phyloP scores from a whole-genome alignment of 2,329 filamentous ascomycete genomes.

The Hirsutella thompsonii region DNA sequence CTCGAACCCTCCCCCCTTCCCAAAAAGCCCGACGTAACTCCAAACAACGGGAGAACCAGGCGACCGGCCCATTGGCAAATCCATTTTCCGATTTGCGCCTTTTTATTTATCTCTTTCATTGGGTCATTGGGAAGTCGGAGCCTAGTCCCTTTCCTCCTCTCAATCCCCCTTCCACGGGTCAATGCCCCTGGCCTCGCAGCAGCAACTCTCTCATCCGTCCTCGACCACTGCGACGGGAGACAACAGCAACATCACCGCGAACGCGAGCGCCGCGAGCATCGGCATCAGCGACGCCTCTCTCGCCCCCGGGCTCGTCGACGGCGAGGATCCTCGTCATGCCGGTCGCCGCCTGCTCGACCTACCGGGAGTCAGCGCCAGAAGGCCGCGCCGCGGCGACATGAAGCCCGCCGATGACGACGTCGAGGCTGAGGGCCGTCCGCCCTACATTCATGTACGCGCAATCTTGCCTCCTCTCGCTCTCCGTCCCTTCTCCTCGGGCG shows the following conservation, averaged over 20 bases:
- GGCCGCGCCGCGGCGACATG: conserved; percentile 18
- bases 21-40: no score
- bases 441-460: conserved; percentile 27
- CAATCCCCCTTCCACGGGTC: not conserved
- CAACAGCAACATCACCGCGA: no score
- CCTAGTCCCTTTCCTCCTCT: not conserved
- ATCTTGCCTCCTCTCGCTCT: not conserved
- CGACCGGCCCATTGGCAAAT: no score
- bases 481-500: not conserved
- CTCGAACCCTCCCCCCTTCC: no score
- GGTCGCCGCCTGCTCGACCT: conserved; percentile 12
- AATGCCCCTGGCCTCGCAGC: conserved; percentile 5
- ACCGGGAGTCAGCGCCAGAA: conserved; percentile 13
- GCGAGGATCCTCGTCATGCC: conserved; percentile 20
- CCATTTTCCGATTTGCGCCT: no score
- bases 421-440: conserved; percentile 28
- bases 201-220: not conserved
- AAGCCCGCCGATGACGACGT: conserved; percentile 18
- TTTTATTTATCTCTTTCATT: no score
- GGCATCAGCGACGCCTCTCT: conserved; percentile 4
- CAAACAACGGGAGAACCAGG: no score
- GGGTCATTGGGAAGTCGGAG: no score
- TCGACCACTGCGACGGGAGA: not conserved
- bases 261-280: not conserved
- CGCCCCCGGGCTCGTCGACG: conserved; percentile 2